Base-by-base conservation (phyloP, 2,329 filamentous ascomycete genomes). In the Microcyclosporella mali region DNA sequence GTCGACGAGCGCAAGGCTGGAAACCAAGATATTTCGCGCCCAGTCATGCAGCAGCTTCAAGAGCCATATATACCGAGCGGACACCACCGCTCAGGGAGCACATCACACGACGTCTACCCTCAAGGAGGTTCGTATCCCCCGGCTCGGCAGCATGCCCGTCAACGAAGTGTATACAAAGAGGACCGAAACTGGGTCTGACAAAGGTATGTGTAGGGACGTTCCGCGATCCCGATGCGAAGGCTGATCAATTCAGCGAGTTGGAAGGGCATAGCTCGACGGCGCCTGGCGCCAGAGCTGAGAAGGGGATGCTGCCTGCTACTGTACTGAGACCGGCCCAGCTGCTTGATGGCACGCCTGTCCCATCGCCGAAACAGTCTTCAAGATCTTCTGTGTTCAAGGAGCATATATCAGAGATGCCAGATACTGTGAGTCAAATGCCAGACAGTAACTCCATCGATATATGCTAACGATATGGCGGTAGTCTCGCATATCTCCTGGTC, bases 101-200 rank as follows among this genome's bases (percentile, higher is more conserved):
- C 54, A 2, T 40, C 50, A 4, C 47, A 58, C 27, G 55, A 60
- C 34, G 43, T 55, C 12, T 60, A 58, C 37, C 47, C 54, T 15
- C 51, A 51, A 40, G 59, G 56, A 57, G 58, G 58, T 60, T 47
- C 53, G 56, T 53, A 52, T 31, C 43, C 46, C 25, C 33, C 43
- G 17, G 33, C 28, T 41, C 52, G 48, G 41, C 45, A 48, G 37
- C 51, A 54, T 37, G 53, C 55, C 32, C 46, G 52, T 25, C 55
- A 57, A 49, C 53, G 56, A 41, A 57, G 53, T 46, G 50, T 56
- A 37, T 56, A 53, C 37, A 47, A 43, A 34, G 50, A 51, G 30
- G 42, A 48, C 36, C 46, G 43, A 34, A 49, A 43, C n/a, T 56
- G 49, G 49, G 51, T 57, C 50, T 57, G 52, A 58, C 50, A 30